Evolutionary conservation across 179 eudicot genomes (phyloP).

Genomic region (Drosera spatulata): DNA sequence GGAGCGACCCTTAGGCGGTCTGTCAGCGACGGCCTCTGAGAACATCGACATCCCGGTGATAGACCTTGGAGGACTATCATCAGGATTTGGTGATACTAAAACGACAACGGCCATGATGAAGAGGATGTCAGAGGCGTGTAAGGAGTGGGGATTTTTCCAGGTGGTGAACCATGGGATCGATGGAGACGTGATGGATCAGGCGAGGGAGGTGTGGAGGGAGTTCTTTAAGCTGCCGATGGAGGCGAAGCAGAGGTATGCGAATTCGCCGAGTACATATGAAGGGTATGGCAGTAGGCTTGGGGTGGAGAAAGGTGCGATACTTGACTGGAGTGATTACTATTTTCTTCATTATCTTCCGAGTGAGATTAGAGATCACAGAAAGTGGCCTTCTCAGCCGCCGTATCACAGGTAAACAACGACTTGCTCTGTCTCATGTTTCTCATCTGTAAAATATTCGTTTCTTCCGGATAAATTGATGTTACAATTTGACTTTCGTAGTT

Average conservation of each 20-base stretch:
- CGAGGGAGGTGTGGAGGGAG: slow-evolving; percentile 47
- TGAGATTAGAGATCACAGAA: slow-evolving; percentile 40
- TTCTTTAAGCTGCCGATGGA: slow-evolving; percentile 85
- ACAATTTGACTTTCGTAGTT: no score
- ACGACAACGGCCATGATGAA: slow-evolving; percentile 8
- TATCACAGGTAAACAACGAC: slow-evolving; percentile 37
- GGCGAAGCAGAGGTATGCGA: slow-evolving; percentile 47
- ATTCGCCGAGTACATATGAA: slow-evolving; percentile 68
- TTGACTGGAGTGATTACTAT: slow-evolving; percentile 94
- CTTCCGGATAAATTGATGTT: no score
- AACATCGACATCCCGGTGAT: slow-evolving; percentile 50
- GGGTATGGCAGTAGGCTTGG: slow-evolving; percentile 93
- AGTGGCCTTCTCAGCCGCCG: slow-evolving; percentile 71
- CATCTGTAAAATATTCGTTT: no score
- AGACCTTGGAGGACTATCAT: slow-evolving; percentile 35
- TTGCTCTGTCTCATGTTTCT: no score
- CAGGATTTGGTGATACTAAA: no score
- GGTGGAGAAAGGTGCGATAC: slow-evolving; percentile 69
- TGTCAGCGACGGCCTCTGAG: background rate
- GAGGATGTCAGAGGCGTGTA: slow-evolving; percentile 41
- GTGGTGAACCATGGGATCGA: slow-evolving; percentile 66
- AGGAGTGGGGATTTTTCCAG: slow-evolving; percentile 82
- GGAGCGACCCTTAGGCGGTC: slow-evolving; percentile 23
- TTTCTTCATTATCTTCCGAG: slow-evolving; percentile 73
- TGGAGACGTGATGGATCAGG: slow-evolving; percentile 53